Evolutionary conservation across 1,284 basidiomycete species (phyloP), one percentile per base, ranked within the genome.

Genomic region (Volvariella volvacea): DNA sequence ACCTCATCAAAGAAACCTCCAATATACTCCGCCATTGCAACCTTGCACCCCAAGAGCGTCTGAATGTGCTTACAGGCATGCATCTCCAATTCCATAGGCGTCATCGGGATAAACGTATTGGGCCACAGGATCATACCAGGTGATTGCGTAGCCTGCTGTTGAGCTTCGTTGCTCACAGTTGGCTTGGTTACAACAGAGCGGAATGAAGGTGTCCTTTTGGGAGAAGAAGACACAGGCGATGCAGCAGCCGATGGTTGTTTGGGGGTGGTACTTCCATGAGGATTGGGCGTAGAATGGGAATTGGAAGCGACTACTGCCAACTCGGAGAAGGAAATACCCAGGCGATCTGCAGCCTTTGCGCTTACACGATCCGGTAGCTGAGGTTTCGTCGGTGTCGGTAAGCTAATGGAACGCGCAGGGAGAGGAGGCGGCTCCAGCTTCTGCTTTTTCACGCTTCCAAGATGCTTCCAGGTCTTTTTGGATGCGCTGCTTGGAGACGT

Each of bases 31-130:
- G 53, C 56, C 7, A 88, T 61, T 1, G 81, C 80, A 36, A 66
- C 64, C 53, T 76, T 76, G 54, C 75, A 80, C 19, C 74, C 75
- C 16, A 88, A 63, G 2, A 88, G 56, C 4, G 70, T 69, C 55
- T 87, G 79, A 42, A 83, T 63, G 54, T 81, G 70, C 58, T 78
- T 79, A 61, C 74, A 78, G 7, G 77, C 69, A 52, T 86, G 79
- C 74, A 81, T 77, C 63, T 87, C 83, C 34, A 86, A 63, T 55
- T 84, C 82, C 2, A 59, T 54, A 8, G 80, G 68, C 0, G 67
- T 47, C 52, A 82, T 66, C 1, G 79, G 74, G 38, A 86, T 66
- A 55, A 81, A 81, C 3, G 70, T 76, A 28, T 68, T 58, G 4
- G 78, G 74, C 61, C 71, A 74, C 30, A 82, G 58, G 25, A 84